Percentiles rank a stretch among this genome's conserved stretches.
Evolutionary conservation across 2,329 filamentous ascomycete species (phyloP).

Genomic region (Aspergillus brasiliensis): DNA sequence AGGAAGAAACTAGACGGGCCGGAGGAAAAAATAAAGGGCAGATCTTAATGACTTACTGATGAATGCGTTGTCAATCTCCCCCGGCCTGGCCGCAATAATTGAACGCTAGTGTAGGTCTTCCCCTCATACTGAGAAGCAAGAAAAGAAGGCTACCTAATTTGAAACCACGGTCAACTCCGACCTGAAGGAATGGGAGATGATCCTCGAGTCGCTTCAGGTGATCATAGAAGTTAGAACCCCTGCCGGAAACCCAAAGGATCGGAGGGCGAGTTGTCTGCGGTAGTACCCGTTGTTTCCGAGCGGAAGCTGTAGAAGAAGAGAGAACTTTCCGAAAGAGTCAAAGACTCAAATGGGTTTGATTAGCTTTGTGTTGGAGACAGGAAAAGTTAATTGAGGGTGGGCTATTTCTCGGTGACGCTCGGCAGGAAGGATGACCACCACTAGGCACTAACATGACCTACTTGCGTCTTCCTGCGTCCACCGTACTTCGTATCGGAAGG

Average conservation of each 20-base stretch:
- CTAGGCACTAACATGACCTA: not conserved
- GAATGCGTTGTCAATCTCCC: constrained; percentile 2
- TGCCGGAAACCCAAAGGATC: not conserved
- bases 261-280: not conserved
- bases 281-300: constrained; percentile 10
- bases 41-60: not conserved
- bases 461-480: not conserved
- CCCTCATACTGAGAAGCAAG: not conserved
- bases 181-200: not conserved
- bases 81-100: not conserved
- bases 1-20: not conserved
- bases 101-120: not conserved
- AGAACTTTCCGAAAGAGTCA: constrained; percentile 14
- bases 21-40: not conserved
- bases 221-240: constrained; percentile 1
- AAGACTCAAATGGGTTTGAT: not conserved
- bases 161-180: not conserved
- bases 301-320: constrained; percentile 14
- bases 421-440: not conserved
- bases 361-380: not conserved
- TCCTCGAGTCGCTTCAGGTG: not conserved
- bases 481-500: not conserved
- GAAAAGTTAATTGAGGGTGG: not conserved
- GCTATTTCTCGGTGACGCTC: not conserved
- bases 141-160: not conserved